Evolutionary conservation across 2,329 filamentous ascomycete species (phyloP), one percentile per base, ranked within the genome.

Genomic region (Helotiales sp.): DNA sequence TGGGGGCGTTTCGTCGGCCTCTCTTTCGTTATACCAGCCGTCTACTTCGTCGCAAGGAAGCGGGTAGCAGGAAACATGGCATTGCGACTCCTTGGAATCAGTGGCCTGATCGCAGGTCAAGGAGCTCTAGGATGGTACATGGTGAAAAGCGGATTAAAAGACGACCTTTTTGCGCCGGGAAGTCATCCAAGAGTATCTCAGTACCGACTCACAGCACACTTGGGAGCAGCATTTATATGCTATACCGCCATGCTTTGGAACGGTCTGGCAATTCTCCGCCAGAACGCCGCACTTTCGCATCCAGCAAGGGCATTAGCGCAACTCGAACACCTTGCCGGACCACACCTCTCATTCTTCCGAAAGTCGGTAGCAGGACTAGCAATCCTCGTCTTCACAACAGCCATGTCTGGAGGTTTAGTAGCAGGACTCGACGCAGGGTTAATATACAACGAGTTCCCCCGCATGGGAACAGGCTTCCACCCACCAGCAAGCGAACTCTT

Each of bases 91-190:
- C 77, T 85, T 38, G 93, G 92, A 12, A 98, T 99, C 62, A 90
- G 91, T 42, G 85, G 82, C 49, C 80, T 98, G 67, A 97, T 99
- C 69, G 95, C 91, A 54, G 95, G 96, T 74, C 95, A 99, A 74
- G 95, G 95, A 44, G 84, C 95, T 69, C 87, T 99, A 63, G 95
- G 95, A 54, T 99, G 95, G 95, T 99, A 95, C 92, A 99, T 99
- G 95, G 95, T 99, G 67, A 96, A 96, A 75, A 96, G 90, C 10
- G 95, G 95, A 1, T 80, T 99, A 62, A 96, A 93, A 73, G 95
- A 98, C 71, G 95, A 99, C 73, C 83, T 99, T 27, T 97, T 99
- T 71, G 90, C 90, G 19, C 89, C 91, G 2, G 95, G 93, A 12
- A 89, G 88, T 56, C 91, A 96, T 73, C 95, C 95, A 0, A 86